phyloP scores from a whole-genome alignment of 2,329 filamentous ascomycete genomes.

The Calonectria ilicicola region DNA sequence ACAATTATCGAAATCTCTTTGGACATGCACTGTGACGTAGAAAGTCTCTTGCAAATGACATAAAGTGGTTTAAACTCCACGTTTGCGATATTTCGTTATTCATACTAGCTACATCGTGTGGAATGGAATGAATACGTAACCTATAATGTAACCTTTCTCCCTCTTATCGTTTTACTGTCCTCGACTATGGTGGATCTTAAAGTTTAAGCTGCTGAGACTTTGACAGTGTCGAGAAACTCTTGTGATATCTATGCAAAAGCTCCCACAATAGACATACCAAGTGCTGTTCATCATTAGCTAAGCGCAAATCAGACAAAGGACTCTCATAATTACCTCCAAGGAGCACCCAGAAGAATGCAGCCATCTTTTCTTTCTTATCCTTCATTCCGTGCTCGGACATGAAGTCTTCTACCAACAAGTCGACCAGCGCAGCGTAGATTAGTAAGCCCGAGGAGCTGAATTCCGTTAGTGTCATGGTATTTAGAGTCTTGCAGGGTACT shows the following conservation, averaged over 20 bases:
- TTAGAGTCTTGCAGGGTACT: conserved; percentile 27
- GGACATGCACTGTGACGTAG: neutral
- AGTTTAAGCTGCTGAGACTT: neutral
- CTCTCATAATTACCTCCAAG: conserved; percentile 57
- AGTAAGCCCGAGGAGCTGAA: conserved; percentile 68
- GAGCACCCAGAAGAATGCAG: conserved; percentile 64
- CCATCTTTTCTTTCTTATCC: conserved; percentile 64
- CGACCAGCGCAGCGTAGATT: conserved; percentile 72
- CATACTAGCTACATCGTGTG: neutral
- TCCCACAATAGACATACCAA: conserved; percentile 50
- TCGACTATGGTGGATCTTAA: neutral
- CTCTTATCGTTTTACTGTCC: neutral
- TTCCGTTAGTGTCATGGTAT: neutral
- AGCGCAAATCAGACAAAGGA: neutral
- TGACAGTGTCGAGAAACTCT: no score
- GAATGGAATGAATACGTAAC: neutral
- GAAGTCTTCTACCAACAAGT: conserved; percentile 74
- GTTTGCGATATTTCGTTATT: neutral
- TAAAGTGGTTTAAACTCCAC: neutral
- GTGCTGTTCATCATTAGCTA: conserved; percentile 33
- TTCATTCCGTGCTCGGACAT: conserved; percentile 68
- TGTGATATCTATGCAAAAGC: conserved; percentile 43
- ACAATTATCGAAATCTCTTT: neutral
- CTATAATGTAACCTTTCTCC: neutral
- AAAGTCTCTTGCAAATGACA: neutral